Conservation (phyloP, 1,284 basidiomycete species). For the Cyathus olla region DNA sequence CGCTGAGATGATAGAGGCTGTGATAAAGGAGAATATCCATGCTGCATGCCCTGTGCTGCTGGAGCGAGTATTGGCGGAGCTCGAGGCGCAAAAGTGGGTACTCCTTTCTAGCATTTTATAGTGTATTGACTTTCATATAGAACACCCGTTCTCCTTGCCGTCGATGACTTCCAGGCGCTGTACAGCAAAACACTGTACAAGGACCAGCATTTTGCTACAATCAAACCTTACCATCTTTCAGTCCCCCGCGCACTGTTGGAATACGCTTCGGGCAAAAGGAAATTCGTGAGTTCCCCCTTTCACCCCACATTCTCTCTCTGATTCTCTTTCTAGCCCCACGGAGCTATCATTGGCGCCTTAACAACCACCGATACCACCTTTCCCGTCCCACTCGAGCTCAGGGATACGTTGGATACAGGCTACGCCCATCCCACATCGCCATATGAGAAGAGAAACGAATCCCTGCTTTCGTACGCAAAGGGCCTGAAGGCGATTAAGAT, state of each 20-base stretch:
- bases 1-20: background rate
- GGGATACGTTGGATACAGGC: conserved; percentile 61
- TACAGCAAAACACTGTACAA: conserved; percentile 82
- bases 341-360: conserved; percentile 77
- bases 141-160: conserved; percentile 83
- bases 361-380: conserved; percentile 66
- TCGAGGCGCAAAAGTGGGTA: conserved; percentile 77
- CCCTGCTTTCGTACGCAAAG: conserved; percentile 59
- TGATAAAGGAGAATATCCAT: conserved; percentile 55
- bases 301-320: background rate
- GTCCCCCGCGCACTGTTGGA: conserved; percentile 85
- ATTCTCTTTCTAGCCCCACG: conserved; percentile 34
- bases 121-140: conserved; percentile 21
- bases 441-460: conserved; percentile 59
- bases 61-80: conserved; percentile 69
- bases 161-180: conserved; percentile 90
- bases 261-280: conserved; percentile 75
- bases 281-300: conserved; percentile 65
- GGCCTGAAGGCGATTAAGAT: conserved; percentile 67
- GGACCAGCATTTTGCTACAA: conserved; percentile 78
- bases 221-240: conserved; percentile 87
- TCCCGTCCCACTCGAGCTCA: conserved; percentile 66
- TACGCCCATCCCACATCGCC: conserved; percentile 52
- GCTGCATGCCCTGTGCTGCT: conserved; percentile 69
- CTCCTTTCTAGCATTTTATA: background rate